phyloP scores from a whole-genome alignment of 140 eudicot genomes.

The Anethum foeniculum region DNA sequence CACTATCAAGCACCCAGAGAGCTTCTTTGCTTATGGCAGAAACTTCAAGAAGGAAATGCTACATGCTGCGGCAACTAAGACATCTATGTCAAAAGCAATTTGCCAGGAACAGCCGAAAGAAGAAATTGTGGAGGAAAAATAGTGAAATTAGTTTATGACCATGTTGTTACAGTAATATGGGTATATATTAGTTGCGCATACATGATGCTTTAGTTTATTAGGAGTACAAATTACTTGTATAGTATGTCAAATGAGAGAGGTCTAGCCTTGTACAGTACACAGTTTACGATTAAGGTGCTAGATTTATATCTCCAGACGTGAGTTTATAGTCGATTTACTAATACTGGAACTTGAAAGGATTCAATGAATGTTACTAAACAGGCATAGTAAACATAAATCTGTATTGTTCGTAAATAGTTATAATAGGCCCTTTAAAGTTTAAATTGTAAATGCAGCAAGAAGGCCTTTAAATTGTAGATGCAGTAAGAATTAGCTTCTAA shows the following conservation, averaged over 20 bases:
- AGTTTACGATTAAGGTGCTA: neutral
- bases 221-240: constrained; percentile 12
- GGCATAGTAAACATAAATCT: neutral
- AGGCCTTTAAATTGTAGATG: neutral
- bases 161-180: neutral
- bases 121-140: neutral
- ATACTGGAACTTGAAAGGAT: neutral
- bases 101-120: neutral
- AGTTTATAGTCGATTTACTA: neutral
- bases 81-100: neutral
- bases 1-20: constrained; percentile 96
- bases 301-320: neutral
- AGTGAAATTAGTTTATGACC: neutral
- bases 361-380: neutral
- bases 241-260: neutral
- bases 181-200: neutral
- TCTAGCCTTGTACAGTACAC: constrained; percentile 9
- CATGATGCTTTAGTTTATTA: constrained; percentile 16
- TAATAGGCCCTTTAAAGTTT: neutral
- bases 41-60: constrained; percentile 71
- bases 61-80: constrained; percentile 65
- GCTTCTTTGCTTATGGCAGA: constrained; percentile 88
- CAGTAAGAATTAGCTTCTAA: neutral
- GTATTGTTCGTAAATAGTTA: neutral
- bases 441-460: too few species aligned